phyloP scores from a whole-genome alignment of 805 yeast species.

The Citeromyces nyonsensis region DNA sequence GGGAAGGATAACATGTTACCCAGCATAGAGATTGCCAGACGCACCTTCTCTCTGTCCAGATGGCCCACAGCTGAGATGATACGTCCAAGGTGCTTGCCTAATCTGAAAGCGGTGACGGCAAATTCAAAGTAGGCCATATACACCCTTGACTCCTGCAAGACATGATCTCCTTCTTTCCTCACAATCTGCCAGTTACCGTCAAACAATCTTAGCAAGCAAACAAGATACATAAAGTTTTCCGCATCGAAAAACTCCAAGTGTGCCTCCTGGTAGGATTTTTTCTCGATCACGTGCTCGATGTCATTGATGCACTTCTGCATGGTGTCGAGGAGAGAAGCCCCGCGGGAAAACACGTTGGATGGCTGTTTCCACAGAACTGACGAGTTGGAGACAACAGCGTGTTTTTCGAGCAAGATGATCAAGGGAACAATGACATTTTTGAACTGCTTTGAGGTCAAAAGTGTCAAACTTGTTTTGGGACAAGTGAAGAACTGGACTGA shows the following conservation, averaged over 20 bases:
- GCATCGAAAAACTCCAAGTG: constrained; percentile 13
- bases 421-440: constrained; percentile 31
- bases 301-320: not conserved
- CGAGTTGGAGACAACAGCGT: constrained; percentile 12
- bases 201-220: constrained; percentile 33
- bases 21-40: constrained; percentile 17
- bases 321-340: not conserved
- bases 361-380: constrained; percentile 4
- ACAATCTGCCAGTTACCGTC: constrained; percentile 41
- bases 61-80: constrained; percentile 6
- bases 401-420: constrained; percentile 22
- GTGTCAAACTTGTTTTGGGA: constrained; percentile 21
- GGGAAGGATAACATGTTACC: constrained; percentile 16
- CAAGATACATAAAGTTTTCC: constrained; percentile 22
- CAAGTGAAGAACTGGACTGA: constrained; percentile 26
- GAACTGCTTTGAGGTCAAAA: constrained; percentile 23
- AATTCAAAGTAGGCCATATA: constrained; percentile 32
- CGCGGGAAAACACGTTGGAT: constrained; percentile 1
- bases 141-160: constrained; percentile 35
- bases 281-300: not conserved
- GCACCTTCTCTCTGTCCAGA: constrained; percentile 6
- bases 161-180: constrained; percentile 57
- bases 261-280: constrained; percentile 1
- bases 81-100: constrained; percentile 11
- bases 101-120: constrained; percentile 8